A percentile compares a stretch with the other conserved stretches of the same genome.
Conservation (phyloP, 768 basidiomycete genomes). For the Kwoniella shandongensis region DNA sequence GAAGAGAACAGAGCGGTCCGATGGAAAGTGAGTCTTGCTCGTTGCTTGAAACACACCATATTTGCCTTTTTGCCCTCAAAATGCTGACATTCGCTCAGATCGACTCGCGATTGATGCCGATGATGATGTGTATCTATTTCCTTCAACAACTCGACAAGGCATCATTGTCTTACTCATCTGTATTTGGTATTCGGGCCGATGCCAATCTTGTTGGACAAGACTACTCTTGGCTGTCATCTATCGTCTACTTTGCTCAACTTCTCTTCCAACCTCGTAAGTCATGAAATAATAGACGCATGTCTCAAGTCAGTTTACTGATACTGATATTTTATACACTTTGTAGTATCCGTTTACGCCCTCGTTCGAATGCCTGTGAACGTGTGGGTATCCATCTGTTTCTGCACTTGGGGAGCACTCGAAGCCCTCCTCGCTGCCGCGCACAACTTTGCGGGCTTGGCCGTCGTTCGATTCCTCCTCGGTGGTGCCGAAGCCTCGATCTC, state of each 20-base stretch:
- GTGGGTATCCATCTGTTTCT: slow-evolving; percentile 55
- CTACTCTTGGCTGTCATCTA: slow-evolving; percentile 37
- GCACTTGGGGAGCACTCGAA: slow-evolving; percentile 57
- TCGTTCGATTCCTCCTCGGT: slow-evolving; percentile 59
- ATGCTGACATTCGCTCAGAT: not conserved
- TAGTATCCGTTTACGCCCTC: slow-evolving; percentile 10
- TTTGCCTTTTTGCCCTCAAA: too few species aligned
- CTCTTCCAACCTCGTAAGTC: slow-evolving; percentile 35
- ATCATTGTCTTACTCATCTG: slow-evolving; percentile 59
- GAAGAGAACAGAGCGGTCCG: slow-evolving; percentile 5
- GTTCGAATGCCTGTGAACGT: slow-evolving; percentile 30
- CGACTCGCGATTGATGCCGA: not conserved
- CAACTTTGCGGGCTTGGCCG: slow-evolving; percentile 56
- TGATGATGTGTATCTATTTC: slow-evolving; percentile 8
- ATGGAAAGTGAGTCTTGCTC: slow-evolving; percentile 7
- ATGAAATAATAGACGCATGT: too few species aligned
- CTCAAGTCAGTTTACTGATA: too few species aligned
- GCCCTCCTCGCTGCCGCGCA: slow-evolving; percentile 55
- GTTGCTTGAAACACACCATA: too few species aligned
- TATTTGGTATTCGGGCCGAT: slow-evolving; percentile 55
- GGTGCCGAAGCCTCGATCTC: slow-evolving; percentile 60
- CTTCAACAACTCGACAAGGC: slow-evolving; percentile 50
- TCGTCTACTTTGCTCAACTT: slow-evolving; percentile 42
- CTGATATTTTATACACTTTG: too few species aligned
- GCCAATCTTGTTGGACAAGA: slow-evolving; percentile 52